phyloP scores from a whole-genome alignment of 176 grass and related monocot species.

The Pharus latifolius region DNA sequence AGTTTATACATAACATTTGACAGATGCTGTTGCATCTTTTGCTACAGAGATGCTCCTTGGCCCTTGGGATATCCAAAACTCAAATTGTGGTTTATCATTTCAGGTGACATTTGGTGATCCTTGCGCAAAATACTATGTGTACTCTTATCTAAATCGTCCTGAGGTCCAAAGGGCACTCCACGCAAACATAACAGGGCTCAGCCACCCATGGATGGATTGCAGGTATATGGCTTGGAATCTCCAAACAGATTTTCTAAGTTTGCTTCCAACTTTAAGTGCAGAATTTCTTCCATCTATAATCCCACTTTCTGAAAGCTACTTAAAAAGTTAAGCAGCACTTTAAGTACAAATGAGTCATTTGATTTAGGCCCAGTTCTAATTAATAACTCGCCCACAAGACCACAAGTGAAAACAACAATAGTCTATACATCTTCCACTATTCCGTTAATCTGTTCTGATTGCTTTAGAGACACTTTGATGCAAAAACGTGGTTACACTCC shows the following conservation, averaged over 20 bases:
- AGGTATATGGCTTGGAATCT: conserved; percentile 26
- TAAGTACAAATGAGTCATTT: conserved; percentile 4
- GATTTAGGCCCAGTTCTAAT: not conserved
- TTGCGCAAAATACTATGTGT: conserved; percentile 37
- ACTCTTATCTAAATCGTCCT: conserved; percentile 45
- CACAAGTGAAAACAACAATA: not conserved
- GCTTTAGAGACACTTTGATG: not conserved
- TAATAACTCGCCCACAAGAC: not conserved
- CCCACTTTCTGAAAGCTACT: not conserved
- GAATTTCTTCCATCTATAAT: not conserved
- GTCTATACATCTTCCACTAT: not conserved
- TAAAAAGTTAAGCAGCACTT: conserved; percentile 9
- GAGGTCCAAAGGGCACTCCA: conserved; percentile 55
- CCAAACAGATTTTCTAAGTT: not conserved
- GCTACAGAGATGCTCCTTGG: not conserved
- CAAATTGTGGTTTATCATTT: conserved; percentile 12
- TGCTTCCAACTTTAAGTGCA: conserved; percentile 12
- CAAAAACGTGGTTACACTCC: no score
- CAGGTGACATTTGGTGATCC: conserved; percentile 31
- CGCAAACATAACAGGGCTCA: conserved; percentile 26
- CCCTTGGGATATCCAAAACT: no score
- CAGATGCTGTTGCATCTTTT: not conserved
- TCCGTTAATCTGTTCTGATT: conserved; percentile 3
- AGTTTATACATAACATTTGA: not conserved
- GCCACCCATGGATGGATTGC: conserved; percentile 48